Evolutionary conservation across 2,329 filamentous ascomycete species (phyloP), one percentile per base, ranked within the genome.

Genomic region (Knoxdaviesia proteae): DNA sequence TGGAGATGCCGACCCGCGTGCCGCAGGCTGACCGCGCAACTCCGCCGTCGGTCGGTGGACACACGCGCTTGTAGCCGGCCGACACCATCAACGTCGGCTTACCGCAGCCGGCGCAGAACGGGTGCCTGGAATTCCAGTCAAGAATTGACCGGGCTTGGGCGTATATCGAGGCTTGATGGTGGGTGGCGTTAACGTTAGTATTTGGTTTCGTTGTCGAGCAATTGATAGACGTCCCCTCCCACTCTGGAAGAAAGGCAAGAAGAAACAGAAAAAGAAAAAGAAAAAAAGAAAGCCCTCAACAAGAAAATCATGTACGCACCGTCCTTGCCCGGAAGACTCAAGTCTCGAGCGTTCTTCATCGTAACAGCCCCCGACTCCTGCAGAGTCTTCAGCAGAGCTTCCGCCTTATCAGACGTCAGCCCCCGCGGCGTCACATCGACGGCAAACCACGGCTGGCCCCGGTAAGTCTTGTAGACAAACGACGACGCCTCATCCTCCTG

Each of bases 91-190:
- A 64, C 0, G 86, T 96, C 30, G 71, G 75, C 53, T 82, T 72
- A 34, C 90, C 88, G 59, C 90, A 98, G 44, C 80, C 79, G 33
- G 77, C 86, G 58, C 90, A 98, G 67, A 84, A 98, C 32, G 80
- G 81, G 60, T 93, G 94, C 42, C 88, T 80, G 31, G 69, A 69
- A 61, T 98, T 96, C 90, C 90, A 98, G 63, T 96, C 90, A 34
- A 92, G 66, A 31, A 94, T 68, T 39, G 86, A 81, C 44, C 88
- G 77, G 6, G 86, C 83, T 59, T 94, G 84, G 9, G 84, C 88
- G 51, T 86, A 94, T 39, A 94, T 81, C 41, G 87, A 84, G 46
- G 87, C 90, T 90, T 47, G 10, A 44, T 38, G 31, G 32, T 38
- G 6, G 7, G n/a, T 6, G 5, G 20, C 20, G 20, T 20, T 20